Evolutionary conservation across 1,139 yeast genomes (phyloP).

Genomic region (Debaryomycetaceae sp.): DNA sequence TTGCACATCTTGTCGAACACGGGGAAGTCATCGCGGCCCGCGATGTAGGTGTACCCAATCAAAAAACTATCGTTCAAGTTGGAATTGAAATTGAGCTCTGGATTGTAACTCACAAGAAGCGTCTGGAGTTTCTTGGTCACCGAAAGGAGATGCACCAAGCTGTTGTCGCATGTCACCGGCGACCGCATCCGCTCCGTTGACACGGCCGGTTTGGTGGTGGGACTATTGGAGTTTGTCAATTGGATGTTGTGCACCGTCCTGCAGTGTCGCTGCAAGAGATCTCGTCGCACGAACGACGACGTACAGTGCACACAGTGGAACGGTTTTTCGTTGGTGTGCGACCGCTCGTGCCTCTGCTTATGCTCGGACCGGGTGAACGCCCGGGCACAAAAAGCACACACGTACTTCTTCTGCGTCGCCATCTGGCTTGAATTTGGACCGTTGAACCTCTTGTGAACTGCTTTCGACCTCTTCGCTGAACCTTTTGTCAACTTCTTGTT

Average conservation of each 20-base stretch:
- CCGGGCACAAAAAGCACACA: constrained; percentile 77
- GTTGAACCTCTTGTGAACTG: background rate
- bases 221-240: constrained; percentile 1
- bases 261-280: constrained; percentile 70
- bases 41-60: constrained; percentile 28
- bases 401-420: constrained; percentile 58
- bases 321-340: constrained; percentile 82
- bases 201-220: background rate
- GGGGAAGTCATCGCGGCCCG: constrained; percentile 7
- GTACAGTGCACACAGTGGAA: constrained; percentile 72
- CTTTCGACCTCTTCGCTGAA: background rate
- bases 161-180: constrained; percentile 13
- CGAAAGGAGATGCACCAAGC: constrained; percentile 30
- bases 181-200: constrained; percentile 1
- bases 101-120: constrained; percentile 16
- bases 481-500: constrained; percentile 1
- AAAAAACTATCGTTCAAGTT: constrained; percentile 26
- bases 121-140: constrained; percentile 30
- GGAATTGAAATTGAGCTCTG: constrained; percentile 10
- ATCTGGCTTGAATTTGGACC: constrained; percentile 10
- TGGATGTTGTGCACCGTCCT: constrained; percentile 63
- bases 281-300: constrained; percentile 73
- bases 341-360: constrained; percentile 76
- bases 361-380: constrained; percentile 82
- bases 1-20: constrained; percentile 21